A percentile compares a stretch with the other conserved stretches of the same genome.
phyloP scores from a whole-genome alignment of 1,139 yeast genomes.

The Yamadazyma siamensis region DNA sequence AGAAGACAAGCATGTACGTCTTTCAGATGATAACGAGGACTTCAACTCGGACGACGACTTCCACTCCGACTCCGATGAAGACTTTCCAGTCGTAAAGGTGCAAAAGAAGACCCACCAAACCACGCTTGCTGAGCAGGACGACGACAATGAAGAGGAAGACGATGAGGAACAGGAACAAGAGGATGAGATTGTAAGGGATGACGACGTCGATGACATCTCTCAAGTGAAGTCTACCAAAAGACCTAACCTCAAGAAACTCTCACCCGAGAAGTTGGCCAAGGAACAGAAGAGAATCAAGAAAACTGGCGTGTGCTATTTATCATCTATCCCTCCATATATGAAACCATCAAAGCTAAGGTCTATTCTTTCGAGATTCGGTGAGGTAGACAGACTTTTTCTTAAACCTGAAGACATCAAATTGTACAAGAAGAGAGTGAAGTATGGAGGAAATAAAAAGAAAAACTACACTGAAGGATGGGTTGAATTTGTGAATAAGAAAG shows the following conservation, averaged over 20 bases:
- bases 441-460: conserved; percentile 92
- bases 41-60: conserved; percentile 20
- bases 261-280: conserved; percentile 53
- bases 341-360: conserved; percentile 89
- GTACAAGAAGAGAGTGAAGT: conserved; percentile 67
- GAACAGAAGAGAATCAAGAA: conserved; percentile 58
- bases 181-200: conserved; percentile 16
- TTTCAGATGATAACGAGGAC: conserved; percentile 1
- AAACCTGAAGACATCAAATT: conserved; percentile 78
- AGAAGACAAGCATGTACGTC: neutral
- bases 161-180: conserved; percentile 12
- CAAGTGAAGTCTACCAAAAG: conserved; percentile 13
- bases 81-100: conserved; percentile 15
- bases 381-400: conserved; percentile 76
- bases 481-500: conserved; percentile 76
- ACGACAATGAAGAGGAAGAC: conserved; percentile 10
- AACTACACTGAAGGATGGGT: conserved; percentile 97
- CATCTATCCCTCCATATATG: conserved; percentile 95
- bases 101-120: conserved; percentile 11
- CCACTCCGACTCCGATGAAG: conserved; percentile 13
- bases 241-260: conserved; percentile 45
- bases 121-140: conserved; percentile 8
- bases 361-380: conserved; percentile 76
- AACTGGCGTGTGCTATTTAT: conserved; percentile 89
- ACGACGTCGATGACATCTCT: conserved; percentile 16